phyloP scores from a whole-genome alignment of 139 green algal species.

The Coelastrella sp. region DNA sequence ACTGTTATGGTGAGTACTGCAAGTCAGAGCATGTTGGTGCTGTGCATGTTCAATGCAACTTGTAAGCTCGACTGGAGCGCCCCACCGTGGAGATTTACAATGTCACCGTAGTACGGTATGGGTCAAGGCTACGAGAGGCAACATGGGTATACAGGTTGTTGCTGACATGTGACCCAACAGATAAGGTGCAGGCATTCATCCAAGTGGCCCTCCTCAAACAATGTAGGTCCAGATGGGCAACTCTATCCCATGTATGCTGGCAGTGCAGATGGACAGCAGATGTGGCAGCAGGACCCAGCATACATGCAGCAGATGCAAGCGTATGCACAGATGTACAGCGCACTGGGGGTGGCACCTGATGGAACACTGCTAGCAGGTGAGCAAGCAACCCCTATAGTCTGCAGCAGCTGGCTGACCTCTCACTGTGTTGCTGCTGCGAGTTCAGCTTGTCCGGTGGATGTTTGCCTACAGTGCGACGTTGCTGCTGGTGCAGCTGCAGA shows the following conservation, averaged over 20 bases:
- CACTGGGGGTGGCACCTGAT: slow-evolving; percentile 23
- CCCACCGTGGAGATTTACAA: too few relatives aligned
- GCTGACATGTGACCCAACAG: too few relatives aligned
- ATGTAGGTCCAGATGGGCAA: slow-evolving; percentile 26
- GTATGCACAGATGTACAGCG: slow-evolving; percentile 4
- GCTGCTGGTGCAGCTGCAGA: too few relatives aligned
- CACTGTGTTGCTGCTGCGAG: neutral
- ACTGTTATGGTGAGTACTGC: slow-evolving; percentile 20
- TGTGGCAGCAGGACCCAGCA: slow-evolving; percentile 19
- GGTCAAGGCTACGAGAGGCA: too few relatives aligned
- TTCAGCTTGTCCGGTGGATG: too few relatives aligned
- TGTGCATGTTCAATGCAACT: neutral
- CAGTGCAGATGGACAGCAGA: slow-evolving; percentile 24
- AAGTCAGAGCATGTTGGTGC: neutral
- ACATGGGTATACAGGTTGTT: too few relatives aligned
- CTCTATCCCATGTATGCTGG: slow-evolving; percentile 11
- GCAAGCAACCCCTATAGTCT: neutral
- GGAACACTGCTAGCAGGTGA: slow-evolving; percentile 35
- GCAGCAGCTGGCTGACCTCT: too few relatives aligned
- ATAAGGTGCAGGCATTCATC: too few relatives aligned
- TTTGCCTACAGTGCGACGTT: too few relatives aligned
- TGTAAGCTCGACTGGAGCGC: neutral
- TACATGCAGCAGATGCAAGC: slow-evolving; percentile 45
- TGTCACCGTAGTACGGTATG: too few relatives aligned
- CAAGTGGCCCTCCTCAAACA: too few relatives aligned